Conservation (phyloP, 805 yeast species). For the Cyberlindnera euphorbiae region DNA sequence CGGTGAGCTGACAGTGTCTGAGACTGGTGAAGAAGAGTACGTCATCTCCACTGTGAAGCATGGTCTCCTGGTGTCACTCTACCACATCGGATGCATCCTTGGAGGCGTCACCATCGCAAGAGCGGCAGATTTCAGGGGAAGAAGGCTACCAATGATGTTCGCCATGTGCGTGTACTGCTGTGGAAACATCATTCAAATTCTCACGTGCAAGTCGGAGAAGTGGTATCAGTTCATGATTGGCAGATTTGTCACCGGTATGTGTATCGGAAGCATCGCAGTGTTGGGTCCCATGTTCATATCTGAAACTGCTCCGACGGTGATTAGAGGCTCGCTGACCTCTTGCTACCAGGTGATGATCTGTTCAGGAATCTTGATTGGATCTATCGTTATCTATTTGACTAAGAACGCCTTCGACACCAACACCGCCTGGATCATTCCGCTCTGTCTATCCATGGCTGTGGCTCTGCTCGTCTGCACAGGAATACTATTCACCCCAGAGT, state of each 20-base stretch:
- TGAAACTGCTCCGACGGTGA: constrained; percentile 59
- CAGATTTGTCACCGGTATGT: constrained; percentile 64
- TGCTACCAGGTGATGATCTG: constrained; percentile 62
- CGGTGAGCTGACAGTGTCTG: constrained; percentile 11
- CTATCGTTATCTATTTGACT: constrained; percentile 57
- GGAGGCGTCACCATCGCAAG: constrained; percentile 62
- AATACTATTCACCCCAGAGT: constrained; percentile 61
- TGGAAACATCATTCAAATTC: constrained; percentile 56
- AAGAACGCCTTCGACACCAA: constrained; percentile 32
- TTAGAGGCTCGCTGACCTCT: constrained; percentile 65
- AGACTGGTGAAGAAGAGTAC: constrained; percentile 43
- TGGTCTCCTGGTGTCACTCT: constrained; percentile 50
- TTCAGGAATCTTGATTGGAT: constrained; percentile 62
- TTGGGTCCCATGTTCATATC: constrained; percentile 67
- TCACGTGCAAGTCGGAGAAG: constrained; percentile 35
- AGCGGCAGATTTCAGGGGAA: constrained; percentile 55
- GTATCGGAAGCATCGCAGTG: constrained; percentile 71
- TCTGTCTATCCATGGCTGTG: constrained; percentile 42
- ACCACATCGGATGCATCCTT: constrained; percentile 66
- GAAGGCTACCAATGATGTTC: constrained; percentile 53
- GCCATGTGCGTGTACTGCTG: constrained; percentile 51
- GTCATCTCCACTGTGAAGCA: constrained; percentile 7
- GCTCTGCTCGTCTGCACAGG: constrained; percentile 49
- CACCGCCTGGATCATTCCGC: constrained; percentile 67
- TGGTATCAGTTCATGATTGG: constrained; percentile 68